Evolutionary conservation across 2,329 filamentous ascomycete species (phyloP).

Genomic region (Monilinia fructicola): DNA sequence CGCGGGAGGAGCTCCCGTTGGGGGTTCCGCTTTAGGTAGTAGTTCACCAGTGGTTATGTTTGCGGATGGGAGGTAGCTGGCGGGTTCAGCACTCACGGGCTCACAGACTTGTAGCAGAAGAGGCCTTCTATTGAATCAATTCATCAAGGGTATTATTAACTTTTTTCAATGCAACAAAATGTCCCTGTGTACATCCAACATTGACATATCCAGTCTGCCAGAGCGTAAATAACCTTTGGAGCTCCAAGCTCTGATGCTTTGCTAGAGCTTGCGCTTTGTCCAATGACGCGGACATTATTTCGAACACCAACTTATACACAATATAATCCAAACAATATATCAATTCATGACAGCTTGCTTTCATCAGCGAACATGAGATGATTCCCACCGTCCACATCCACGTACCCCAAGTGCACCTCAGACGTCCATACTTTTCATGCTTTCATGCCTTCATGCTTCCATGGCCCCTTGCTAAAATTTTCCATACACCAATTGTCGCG

Average conservation of each 20-base stretch:
- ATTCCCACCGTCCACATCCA: background rate
- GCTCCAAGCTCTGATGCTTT: background rate
- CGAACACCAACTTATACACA: background rate
- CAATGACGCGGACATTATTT: background rate
- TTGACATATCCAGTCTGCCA: background rate
- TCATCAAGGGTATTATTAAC: background rate
- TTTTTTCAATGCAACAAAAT: background rate
- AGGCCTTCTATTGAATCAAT: background rate
- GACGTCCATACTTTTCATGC: slow-evolving; percentile 1
- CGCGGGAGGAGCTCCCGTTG: background rate
- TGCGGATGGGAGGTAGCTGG: background rate
- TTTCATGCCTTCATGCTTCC: background rate
- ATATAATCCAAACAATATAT: background rate
- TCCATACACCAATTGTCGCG: slow-evolving; percentile 7
- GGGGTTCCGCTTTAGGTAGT: background rate
- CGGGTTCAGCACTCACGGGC: background rate
- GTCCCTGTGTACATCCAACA: background rate
- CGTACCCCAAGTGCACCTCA: slow-evolving; percentile 3
- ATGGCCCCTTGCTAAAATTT: background rate
- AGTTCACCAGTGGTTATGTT: too few relatives aligned
- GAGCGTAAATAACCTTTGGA: background rate
- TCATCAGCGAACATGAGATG: background rate
- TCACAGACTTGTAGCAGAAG: background rate
- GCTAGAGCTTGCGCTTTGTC: background rate
- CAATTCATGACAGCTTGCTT: background rate